These are phyloP conservation scores for Curvularia sp. DNA, from an alignment of 2,329 filamentous ascomycete species.

Conservation along the genomic window DNA sequence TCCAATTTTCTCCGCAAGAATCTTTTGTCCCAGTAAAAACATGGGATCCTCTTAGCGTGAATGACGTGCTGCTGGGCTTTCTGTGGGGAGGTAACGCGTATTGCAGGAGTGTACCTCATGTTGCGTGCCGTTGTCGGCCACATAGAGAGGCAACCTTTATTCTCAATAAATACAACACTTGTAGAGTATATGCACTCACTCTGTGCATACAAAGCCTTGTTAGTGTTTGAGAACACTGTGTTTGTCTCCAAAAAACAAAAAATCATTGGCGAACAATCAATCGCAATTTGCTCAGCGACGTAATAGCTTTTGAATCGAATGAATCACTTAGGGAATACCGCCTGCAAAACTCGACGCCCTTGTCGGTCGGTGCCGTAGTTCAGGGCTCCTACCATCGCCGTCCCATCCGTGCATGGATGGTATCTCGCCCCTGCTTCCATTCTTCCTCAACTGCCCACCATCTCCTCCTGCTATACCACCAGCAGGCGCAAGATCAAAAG, in stretches of 20 bases:
- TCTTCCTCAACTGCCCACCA: slow-evolving; percentile 30
- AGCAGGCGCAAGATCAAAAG: slow-evolving; percentile 42
- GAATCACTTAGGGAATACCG: slow-evolving; percentile 4
- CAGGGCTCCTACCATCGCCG: slow-evolving; percentile 12
- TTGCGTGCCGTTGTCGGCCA: background rate
- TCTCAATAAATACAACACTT: background rate
- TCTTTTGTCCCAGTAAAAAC: slow-evolving; percentile 17
- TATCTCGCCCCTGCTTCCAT: slow-evolving; percentile 32
- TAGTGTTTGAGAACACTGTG: background rate
- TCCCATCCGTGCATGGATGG: slow-evolving; percentile 20
- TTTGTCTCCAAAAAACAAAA: background rate
- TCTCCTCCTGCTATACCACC: slow-evolving; percentile 14
- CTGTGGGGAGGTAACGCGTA: slow-evolving; percentile 26
- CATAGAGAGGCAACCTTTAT: background rate
- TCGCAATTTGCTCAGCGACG: background rate
- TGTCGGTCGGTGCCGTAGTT: slow-evolving; percentile 23
- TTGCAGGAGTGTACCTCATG: background rate
- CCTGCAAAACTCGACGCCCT: slow-evolving; percentile 43
- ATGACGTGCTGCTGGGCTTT: slow-evolving; percentile 35
- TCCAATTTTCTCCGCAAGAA: slow-evolving; percentile 14
- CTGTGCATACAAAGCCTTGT: background rate
- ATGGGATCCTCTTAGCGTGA: slow-evolving; percentile 36
- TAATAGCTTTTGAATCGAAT: background rate
- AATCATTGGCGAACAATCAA: background rate
- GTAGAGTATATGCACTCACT: background rate